phyloP scores from a whole-genome alignment of 768 basidiomycete genomes.

The Chalciporus sphaerocephalus region DNA sequence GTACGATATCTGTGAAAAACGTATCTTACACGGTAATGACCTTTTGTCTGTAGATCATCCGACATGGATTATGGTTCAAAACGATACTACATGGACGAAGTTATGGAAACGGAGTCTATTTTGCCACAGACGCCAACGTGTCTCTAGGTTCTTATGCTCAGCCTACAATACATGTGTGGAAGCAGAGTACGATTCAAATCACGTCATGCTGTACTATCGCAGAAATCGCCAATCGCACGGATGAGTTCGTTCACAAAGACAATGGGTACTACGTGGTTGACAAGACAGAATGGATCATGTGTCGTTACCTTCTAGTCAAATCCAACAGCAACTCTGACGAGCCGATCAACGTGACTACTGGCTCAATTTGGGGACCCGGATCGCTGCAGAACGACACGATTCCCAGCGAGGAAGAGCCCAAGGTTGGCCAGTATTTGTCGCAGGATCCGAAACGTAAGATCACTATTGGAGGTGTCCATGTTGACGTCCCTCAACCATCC shows the following conservation, averaged over 20 bases:
- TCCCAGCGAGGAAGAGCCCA: background rate
- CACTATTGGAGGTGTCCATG: constrained; percentile 13
- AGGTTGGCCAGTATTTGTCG: constrained; percentile 37
- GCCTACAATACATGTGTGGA: constrained; percentile 39
- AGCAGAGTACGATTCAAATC: constrained; percentile 46
- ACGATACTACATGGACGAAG: constrained; percentile 53
- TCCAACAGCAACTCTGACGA: constrained; percentile 13
- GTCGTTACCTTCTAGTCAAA: constrained; percentile 62
- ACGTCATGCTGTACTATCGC: constrained; percentile 53
- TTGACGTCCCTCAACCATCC: constrained; percentile 56
- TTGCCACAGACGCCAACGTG: constrained; percentile 51
- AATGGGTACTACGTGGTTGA: constrained; percentile 59
- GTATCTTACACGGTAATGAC: background rate
- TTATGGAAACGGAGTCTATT: constrained; percentile 67
- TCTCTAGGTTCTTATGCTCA: constrained; percentile 46
- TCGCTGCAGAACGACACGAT: too few relatives aligned
- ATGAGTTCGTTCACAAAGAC: constrained; percentile 48
- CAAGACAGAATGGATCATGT: constrained; percentile 67
- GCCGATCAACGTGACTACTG: too few relatives aligned
- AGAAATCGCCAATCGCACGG: constrained; percentile 61
- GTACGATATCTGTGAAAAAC: constrained; percentile 31
- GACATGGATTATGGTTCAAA: constrained; percentile 68
- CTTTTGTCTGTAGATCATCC: constrained; percentile 49
- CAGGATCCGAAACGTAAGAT: constrained; percentile 39
- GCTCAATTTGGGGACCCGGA: too few relatives aligned